Evolutionary conservation across 768 basidiomycete species (phyloP), one percentile per base, ranked within the genome.

Genomic region (Paxillus ammoniavirescens): DNA sequence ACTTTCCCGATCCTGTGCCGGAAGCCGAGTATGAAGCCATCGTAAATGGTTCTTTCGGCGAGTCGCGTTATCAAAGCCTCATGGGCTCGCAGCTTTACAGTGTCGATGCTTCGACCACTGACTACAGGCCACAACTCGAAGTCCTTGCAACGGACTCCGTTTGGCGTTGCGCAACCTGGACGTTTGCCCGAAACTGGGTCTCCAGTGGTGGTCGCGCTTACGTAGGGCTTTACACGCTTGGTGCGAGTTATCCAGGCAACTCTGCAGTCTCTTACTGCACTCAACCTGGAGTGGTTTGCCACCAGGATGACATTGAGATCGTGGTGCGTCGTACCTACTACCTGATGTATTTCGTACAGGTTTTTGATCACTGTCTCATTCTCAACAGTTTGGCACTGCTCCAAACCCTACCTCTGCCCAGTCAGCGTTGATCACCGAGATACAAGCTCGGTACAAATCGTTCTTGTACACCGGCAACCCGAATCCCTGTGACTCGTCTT

Each of bases 241-340:
- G 89, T 23, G 80, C 86, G 18, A 81, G 84, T n/a, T 89, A 90
- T 67, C 83, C 87, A 10, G 78, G 77, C 40, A 91, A 90, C 70
- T 74, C 75, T 38, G 73, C 52, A 2, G 72, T 82, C 43, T 61
- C 81, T 0, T 82, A 77, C 64, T 91, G 89, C 70, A 76, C 74
- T 5, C 66, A 77, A 58, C 35, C 73, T 30, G 84, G 83, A 35
- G 68, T 72, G 31, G 84, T 90, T 37, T 91, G 89, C 69, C 89
- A 91, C 66, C 80, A 91, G 65, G 90, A 91, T 65, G 91, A 93
- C 62, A 91, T 92, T 54, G 72, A 85, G 73, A 84, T 89, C 65
- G 79, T 91, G 55, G 86, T 86, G 71, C 54, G 84, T 78, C 18
- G 41, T 26, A 23, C 35, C 26, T 13, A 9, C 21, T 36, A 5